phyloP scores from a whole-genome alignment of 23 red algal genomes.

The Gracilaria gracilis region DNA sequence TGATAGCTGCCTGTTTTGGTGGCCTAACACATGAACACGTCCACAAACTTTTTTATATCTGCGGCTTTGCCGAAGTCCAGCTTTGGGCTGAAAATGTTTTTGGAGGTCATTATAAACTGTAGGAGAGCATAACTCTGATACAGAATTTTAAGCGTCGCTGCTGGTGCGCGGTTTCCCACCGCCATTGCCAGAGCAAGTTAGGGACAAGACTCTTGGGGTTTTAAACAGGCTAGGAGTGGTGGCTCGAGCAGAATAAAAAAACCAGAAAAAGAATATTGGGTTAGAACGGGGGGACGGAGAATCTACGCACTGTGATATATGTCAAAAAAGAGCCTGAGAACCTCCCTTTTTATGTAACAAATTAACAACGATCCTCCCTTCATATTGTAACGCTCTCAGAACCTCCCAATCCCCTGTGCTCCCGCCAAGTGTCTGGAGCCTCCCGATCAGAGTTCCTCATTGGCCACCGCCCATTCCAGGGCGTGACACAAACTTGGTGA shows the following conservation, averaged over 20 bases:
- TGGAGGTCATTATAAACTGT: background rate
- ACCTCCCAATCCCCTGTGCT: background rate
- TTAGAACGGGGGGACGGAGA: background rate
- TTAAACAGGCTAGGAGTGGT: no score
- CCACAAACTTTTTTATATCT: no score
- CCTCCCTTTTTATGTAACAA: background rate
- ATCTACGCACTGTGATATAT: background rate
- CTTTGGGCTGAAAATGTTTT: slow-evolving; percentile 6
- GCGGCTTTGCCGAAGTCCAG: no score
- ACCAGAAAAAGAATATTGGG: no score
- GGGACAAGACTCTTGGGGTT: no score
- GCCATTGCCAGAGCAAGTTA: no score
- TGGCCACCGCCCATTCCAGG: background rate
- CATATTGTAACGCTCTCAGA: background rate
- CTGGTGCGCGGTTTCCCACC: no score
- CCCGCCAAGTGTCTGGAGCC: background rate
- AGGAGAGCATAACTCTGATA: no score
- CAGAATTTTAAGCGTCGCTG: no score
- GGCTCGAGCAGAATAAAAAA: no score
- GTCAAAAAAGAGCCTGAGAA: background rate
- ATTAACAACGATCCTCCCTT: background rate
- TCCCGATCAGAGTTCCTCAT: background rate
- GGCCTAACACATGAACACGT: background rate
- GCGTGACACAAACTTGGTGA: no score
- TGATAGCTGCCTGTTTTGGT: background rate